phyloP scores from a whole-genome alignment of 1,139 yeast genomes.

The Saccharomyces hybrid region DNA sequence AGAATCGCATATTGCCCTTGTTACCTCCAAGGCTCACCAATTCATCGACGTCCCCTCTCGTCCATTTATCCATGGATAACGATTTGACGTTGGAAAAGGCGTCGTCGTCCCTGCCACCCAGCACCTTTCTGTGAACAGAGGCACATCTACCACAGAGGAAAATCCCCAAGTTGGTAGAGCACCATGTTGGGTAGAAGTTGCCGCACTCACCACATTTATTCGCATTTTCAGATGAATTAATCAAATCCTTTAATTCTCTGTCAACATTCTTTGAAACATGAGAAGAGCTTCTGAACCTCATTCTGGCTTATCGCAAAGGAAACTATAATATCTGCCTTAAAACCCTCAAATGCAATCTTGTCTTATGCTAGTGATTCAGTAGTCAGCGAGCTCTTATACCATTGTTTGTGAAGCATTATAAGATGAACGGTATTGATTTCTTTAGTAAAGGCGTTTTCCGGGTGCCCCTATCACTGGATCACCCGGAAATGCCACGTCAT shows the following conservation, averaged over 20 bases:
- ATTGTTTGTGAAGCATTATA: background rate
- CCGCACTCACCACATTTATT: conserved; percentile 74
- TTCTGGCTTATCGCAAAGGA: background rate
- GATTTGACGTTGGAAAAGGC: conserved; percentile 34
- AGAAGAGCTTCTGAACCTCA: conserved; percentile 5
- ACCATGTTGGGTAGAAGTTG: conserved; percentile 47
- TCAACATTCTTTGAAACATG: conserved; percentile 4
- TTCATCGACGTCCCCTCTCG: conserved; percentile 25
- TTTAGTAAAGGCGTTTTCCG: background rate
- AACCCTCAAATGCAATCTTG: background rate
- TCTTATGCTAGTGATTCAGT: background rate
- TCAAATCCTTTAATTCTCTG: conserved; percentile 32
- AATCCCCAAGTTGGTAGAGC: conserved; percentile 40
- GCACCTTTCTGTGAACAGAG: conserved; percentile 38
- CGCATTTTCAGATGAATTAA: conserved; percentile 37
- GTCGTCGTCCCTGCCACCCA: conserved; percentile 28
- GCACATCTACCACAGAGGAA: conserved; percentile 77
- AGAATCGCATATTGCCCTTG: conserved; percentile 32
- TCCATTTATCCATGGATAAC: conserved; percentile 74
- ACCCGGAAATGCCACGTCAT: background rate
- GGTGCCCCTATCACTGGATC: background rate
- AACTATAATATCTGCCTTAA: background rate
- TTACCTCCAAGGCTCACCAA: conserved; percentile 30
- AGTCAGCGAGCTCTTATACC: background rate
- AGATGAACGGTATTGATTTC: background rate